These are phyloP conservation scores for Gaeumannomyces sp. DNA, from an alignment of 2,329 filamentous ascomycete genomes.

Conservation along the genomic window DNA sequence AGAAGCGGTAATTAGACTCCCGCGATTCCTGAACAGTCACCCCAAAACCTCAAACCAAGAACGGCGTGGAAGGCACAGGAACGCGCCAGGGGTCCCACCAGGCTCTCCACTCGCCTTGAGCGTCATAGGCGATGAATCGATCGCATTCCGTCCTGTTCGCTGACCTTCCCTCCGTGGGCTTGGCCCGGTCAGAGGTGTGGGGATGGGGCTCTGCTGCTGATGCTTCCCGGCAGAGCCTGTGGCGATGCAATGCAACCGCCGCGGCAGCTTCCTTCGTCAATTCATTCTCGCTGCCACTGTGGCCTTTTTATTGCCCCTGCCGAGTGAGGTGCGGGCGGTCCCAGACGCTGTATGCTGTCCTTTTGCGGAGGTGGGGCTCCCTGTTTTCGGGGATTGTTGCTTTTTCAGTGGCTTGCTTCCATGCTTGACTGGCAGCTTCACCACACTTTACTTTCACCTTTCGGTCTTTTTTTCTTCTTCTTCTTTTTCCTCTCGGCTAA, in stretches of 20 bases:
- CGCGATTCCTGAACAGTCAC: neutral
- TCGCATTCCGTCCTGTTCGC: conserved; percentile 1
- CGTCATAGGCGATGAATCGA: neutral
- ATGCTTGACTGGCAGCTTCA: neutral
- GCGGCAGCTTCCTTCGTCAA: neutral
- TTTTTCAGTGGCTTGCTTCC: neutral
- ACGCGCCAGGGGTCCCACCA: too few species aligned
- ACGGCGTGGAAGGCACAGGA: neutral
- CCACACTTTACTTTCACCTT: neutral
- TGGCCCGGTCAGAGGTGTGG: neutral
- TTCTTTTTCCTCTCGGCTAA: neutral
- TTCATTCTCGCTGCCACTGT: conserved; percentile 21
- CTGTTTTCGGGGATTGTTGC: neutral
- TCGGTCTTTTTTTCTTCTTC: neutral
- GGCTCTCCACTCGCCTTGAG: too few species aligned
- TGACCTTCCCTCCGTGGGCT: conserved; percentile 3
- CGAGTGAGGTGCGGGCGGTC: neutral
- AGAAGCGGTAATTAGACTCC: neutral
- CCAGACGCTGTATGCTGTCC: too few species aligned
- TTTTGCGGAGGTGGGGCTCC: conserved; percentile 8
- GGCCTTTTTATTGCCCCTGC: conserved; percentile 15
- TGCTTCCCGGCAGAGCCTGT: neutral
- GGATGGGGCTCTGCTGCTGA: neutral
- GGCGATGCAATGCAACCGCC: conserved; percentile 5
- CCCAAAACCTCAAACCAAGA: neutral